phyloP scores from a whole-genome alignment of 495 filamentous ascomycete genomes.

The Xylaria cubensis region DNA sequence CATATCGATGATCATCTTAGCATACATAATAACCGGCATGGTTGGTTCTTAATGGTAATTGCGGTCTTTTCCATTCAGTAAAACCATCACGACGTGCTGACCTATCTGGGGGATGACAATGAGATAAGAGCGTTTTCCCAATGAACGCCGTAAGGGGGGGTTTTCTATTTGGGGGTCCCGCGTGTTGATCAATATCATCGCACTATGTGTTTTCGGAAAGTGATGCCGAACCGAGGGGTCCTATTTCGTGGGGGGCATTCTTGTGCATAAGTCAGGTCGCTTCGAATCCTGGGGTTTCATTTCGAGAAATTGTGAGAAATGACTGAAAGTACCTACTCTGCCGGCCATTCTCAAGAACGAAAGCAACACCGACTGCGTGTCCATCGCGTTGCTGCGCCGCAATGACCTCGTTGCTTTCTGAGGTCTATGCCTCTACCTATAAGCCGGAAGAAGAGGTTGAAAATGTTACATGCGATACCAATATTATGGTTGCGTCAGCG shows the following conservation, averaged over 20 bases:
- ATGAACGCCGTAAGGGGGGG: not conserved
- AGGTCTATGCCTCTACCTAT: not conserved
- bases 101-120: not conserved
- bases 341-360: not conserved
- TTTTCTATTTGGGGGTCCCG: not conserved
- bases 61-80: not conserved
- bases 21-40: constrained; percentile 16
- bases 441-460: not conserved
- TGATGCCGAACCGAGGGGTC: constrained; percentile 5
- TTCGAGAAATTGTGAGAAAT: no score
- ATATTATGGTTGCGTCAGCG: not conserved
- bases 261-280: not conserved
- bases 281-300: constrained; percentile 3
- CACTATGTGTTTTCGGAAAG: not conserved
- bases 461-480: not conserved
- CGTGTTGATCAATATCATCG: not conserved
- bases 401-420: not conserved
- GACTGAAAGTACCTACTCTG: constrained; percentile 1
- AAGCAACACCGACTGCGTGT: not conserved
- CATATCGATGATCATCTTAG: constrained; percentile 18
- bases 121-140: constrained; percentile 11
- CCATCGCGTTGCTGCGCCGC: not conserved
- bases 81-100: not conserved
- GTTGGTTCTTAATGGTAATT: not conserved
- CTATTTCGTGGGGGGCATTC: constrained; percentile 15